Conservation (phyloP, 768 basidiomycete genomes). For the Serpula lacrymans region DNA sequence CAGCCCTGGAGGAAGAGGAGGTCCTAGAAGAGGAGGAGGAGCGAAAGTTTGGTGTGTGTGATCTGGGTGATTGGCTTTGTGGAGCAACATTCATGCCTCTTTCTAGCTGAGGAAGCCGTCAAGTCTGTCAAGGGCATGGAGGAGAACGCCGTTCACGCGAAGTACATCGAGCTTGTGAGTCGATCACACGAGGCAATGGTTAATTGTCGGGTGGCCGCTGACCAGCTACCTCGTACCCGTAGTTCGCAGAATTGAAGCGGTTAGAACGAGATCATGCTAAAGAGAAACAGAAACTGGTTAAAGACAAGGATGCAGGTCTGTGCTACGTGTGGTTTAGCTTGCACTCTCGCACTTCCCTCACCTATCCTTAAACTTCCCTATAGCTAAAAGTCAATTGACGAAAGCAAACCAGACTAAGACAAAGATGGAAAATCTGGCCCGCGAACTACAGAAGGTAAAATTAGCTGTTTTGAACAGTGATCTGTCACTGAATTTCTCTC, state of each 20-base stretch:
- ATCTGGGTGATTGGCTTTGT: constrained; percentile 3
- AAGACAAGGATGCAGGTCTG: constrained; percentile 87
- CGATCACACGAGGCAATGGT: too few relatives aligned
- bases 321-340: constrained; percentile 9
- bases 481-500: constrained; percentile 6
- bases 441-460: constrained; percentile 82
- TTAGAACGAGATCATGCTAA: constrained; percentile 86
- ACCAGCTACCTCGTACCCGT: constrained; percentile 18
- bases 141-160: constrained; percentile 79
- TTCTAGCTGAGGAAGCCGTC: constrained; percentile 80
- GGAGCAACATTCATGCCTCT: constrained; percentile 10
- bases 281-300: constrained; percentile 86
- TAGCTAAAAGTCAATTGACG: constrained; percentile 80
- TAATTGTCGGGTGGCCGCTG: constrained; percentile 9
- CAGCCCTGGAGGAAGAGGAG: constrained; percentile 85
- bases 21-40: constrained; percentile 88
- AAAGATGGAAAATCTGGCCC: constrained; percentile 86
- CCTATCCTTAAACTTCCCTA: constrained; percentile 6
- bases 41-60: constrained; percentile 61
- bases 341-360: constrained; percentile 12
- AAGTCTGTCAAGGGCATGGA: constrained; percentile 80
- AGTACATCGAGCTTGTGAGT: constrained; percentile 85
- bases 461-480: not conserved
- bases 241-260: constrained; percentile 89
- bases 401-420: constrained; percentile 87